Evolutionary conservation across 192 early-diverging fungal genomes (phyloP), one percentile per base, ranked within the genome.

Genomic region (Coemansia umbellata): DNA sequence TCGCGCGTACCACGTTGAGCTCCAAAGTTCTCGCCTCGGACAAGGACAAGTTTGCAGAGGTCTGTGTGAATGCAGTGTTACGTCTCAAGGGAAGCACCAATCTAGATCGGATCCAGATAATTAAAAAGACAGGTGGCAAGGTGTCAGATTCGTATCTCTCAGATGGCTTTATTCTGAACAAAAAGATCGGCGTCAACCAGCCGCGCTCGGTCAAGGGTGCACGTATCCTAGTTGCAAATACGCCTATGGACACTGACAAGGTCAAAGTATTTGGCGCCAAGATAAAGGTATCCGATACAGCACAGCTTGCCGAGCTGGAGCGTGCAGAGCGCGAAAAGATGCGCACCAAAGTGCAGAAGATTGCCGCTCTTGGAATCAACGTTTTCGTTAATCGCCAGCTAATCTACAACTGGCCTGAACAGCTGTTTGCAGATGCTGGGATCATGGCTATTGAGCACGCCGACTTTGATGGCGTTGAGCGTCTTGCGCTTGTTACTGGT

Each of bases 341-440:
- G 96, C 89, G 87, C 63, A 87, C 83, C 52, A 99, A 99, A 84
- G 96, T 99, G 27, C 91, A 94, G 40, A 97, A 96, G 81, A 99
- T 99, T 79, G 93, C 93, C 60, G 84, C 83, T 2, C 91, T 95
- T 68, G 93, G 93, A 3, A 96, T 99, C 78, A 99, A 97, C 77
- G 96, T 94, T 65, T 99, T 99, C 80, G 95, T 99, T 47, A 99
- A 99, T 85, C 91, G 96, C 58, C 96, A 99, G 70, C 79, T 99
- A 30, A 99, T 99, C 60, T 99, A 99, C 82, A 99, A 99, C 87
- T 99, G 92, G 91, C 96, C 96, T 41, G 96, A 99, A 78, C 92
- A 94, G 76, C 83, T 99, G 35, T 91, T 99, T 78, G 96, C 93
- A n/a, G 96, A 99, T 67, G 82, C 92, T 37, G 91, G 91, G 17